Base-by-base conservation (phyloP, 2,329 filamentous ascomycete genomes). In the Ascochyta lentis region DNA sequence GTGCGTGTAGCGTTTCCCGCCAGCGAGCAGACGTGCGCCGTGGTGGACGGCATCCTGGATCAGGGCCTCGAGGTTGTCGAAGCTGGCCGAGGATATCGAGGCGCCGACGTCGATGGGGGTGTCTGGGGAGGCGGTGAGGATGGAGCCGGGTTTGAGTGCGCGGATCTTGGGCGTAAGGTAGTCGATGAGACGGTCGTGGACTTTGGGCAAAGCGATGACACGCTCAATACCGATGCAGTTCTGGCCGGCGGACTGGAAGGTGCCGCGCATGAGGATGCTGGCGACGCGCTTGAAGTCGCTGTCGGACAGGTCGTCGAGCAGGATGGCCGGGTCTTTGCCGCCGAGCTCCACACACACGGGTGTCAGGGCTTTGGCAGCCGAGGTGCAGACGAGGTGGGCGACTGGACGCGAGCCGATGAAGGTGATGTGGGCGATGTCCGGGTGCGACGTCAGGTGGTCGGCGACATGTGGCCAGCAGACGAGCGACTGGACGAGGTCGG, bases 211-310 rank as follows among this genome's bases (percentile, higher is more conserved):
- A 23, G 89, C 91, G 65, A 98, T 88, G 70, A 98, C 88, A 52
- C 95, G 90, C 79, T 99, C 95, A 64, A 97, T 94, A 51, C 95
- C 95, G 71, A 99, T 94, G 77, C 95, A 99, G 79, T 99, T 99
- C 76, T 99, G 95, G 1, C 95, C 95, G 15, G 92, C 89, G 47
- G 92, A 92, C 77, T 99, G 95, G 78, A 98, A 99, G 9, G 91
- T 92, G 48, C 94, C 95, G 49, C 95, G 87, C 79, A 99, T 88
- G 59, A 98, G 85, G 60, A 96, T 89, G 59, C 92, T 90, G 35
- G 86, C 84, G 45, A 98, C 88, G 38, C 89, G 86, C 4, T 85
- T 78, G 56, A 98, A 81, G 67, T 85, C 80, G 47, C 64, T 76
- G 69, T 92, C 84, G 43, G 76, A 76, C 3, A 89, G 83, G 38